Evolutionary conservation across 75 land plant genomes (phyloP).

Genomic region (Isoetes taiwanensis): DNA sequence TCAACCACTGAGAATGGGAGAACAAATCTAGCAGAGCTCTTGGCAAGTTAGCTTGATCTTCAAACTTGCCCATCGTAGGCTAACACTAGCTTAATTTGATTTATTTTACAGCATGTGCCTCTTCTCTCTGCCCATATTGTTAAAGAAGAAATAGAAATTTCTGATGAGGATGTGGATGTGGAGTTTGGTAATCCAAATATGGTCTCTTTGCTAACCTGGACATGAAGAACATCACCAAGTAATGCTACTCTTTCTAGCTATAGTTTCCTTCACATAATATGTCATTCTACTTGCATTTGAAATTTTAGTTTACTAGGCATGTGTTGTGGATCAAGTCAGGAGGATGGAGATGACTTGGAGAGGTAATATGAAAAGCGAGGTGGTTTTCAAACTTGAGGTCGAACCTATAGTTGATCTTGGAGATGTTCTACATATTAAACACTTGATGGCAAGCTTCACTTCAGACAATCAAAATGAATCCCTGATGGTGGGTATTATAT

Average conservation of each 20-base stretch:
- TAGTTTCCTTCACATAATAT: neutral
- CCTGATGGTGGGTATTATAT: too few species aligned
- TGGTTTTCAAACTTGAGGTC: neutral
- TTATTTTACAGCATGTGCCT: constrained; percentile 17
- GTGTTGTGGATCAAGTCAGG: constrained; percentile 44
- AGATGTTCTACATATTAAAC: constrained; percentile 78
- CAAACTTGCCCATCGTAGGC: too few species aligned
- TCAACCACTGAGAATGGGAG: too few species aligned
- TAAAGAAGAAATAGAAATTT: constrained; percentile 64
- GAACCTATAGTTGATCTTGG: constrained; percentile 37
- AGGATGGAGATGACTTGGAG: constrained; percentile 49
- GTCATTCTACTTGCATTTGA: neutral
- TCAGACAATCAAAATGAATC: neutral
- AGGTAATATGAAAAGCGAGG: constrained; percentile 51
- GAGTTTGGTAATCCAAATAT: constrained; percentile 38
- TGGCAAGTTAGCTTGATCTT: too few species aligned
- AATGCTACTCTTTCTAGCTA: neutral
- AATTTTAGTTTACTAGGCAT: constrained; percentile 33
- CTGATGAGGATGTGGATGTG: constrained; percentile 85
- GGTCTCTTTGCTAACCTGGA: constrained; percentile 50
- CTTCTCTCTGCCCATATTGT: constrained; percentile 61
- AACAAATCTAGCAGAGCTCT: too few species aligned
- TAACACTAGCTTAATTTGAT: too few species aligned
- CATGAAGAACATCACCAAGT: constrained; percentile 65
- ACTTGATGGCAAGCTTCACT: constrained; percentile 55